Evolutionary conservation across 331 rosid species (phyloP).

Genomic region (Acacia pycnantha): DNA sequence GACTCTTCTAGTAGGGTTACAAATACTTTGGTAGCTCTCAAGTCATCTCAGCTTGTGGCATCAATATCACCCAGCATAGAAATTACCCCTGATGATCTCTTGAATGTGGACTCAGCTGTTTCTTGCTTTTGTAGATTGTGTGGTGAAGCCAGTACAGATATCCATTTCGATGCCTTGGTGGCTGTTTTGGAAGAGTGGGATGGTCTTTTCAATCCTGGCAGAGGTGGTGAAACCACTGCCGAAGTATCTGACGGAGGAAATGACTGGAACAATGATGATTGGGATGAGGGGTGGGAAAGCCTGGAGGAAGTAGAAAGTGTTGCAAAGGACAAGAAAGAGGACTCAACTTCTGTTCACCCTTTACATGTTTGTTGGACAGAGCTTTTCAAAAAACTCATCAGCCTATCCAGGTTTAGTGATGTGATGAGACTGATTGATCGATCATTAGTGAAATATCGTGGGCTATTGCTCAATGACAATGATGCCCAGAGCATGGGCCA

Average conservation of each 20-base stretch:
- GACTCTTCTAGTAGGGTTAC: constrained; percentile 79
- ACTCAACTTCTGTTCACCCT: constrained; percentile 53
- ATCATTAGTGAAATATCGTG: constrained; percentile 53
- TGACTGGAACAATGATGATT: constrained; percentile 77
- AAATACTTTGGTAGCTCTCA: constrained; percentile 90
- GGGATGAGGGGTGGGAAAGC: constrained; percentile 99
- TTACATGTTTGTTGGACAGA: constrained; percentile 82
- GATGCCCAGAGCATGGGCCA: constrained; percentile 57
- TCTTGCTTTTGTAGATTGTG: constrained; percentile 79
- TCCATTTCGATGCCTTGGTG: constrained; percentile 64
- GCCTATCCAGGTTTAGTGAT: constrained; percentile 54
- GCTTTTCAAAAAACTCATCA: constrained; percentile 58
- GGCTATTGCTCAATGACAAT: constrained; percentile 70
- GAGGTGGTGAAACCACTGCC: constrained; percentile 46
- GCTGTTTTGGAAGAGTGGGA: constrained; percentile 90
- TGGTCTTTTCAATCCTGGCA: constrained; percentile 58
- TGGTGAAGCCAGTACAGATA: constrained; percentile 54
- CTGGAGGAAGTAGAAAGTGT: constrained; percentile 68
- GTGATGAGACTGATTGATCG: constrained; percentile 72
- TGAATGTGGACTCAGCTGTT: constrained; percentile 59
- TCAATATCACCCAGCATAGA: constrained; percentile 76
- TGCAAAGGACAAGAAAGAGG: constrained; percentile 45
- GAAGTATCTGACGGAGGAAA: constrained; percentile 62
- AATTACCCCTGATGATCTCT: constrained; percentile 70
- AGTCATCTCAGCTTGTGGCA: constrained; percentile 79